Evolutionary conservation across 2,329 filamentous ascomycete species (phyloP), one percentile per base, ranked within the genome.

Genomic region (Fusarium protoensiforme): DNA sequence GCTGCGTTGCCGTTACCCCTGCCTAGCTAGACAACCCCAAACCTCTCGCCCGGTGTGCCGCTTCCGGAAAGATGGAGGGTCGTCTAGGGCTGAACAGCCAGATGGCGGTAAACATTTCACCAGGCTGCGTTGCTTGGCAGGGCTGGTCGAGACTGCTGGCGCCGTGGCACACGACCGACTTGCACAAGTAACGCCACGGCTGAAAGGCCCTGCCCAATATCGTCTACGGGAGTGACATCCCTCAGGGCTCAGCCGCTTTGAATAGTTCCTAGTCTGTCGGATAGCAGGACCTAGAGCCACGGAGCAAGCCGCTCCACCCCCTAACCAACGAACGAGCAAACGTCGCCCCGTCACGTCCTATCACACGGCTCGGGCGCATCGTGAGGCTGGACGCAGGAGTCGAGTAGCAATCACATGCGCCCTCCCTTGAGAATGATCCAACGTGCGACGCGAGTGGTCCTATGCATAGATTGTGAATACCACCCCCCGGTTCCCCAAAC

Each of bases 361-460:
- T 72, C 65, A 72, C 65, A 70, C 36, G 13, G 29, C 48, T 13
- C 18, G 7, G 29, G 29, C 13, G 46, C 46, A 68, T 64, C 27
- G 41, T 43, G 67, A 75, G 72, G 69, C 67, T 75, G 70, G 8
- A 74, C 61, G 64, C 57, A 72, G 58, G 70, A 74, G 64, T 46
- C 16, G 41, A 39, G 53, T n/a, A 68, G 65, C 24, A 71, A 36
- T 69, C 73, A 75, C 72, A 71, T 61, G 48, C n/a, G n/a, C 54
- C 54, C 59, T 36, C 46, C 60, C 41, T 64, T 35, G 24, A 36
- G 38, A 36, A 39, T 36, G 43, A 29, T 39, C 16, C 59, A 31
- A 33, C 51, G 18, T 31, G 53, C 53, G 41, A 64, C 22, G 27
- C 11, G 24, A 51, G 67, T 53, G 56, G 69, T 46, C 57, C 38